Conservation (phyloP, 331 rosid genomes). For the Acacia concinna region DNA sequence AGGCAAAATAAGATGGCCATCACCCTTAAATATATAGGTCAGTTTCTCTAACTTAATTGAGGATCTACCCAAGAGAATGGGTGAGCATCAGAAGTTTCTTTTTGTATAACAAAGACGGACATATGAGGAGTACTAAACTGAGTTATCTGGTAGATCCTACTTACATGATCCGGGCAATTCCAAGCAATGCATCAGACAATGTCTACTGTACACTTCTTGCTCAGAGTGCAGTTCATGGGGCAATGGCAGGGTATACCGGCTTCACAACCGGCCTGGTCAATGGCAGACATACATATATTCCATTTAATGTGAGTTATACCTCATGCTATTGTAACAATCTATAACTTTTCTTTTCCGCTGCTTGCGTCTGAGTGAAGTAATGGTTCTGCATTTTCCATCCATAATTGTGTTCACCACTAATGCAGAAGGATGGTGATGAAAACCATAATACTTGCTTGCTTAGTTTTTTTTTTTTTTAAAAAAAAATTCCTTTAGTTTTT, state of each 20-base stretch:
- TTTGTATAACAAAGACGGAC: not conserved
- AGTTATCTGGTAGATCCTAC: slow-evolving; percentile 82
- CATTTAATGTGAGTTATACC: slow-evolving; percentile 66
- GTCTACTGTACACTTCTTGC: slow-evolving; percentile 97
- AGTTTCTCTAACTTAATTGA: slow-evolving; percentile 24
- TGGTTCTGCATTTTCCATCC: not conserved
- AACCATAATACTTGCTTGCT: slow-evolving; percentile 3
- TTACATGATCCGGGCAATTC: slow-evolving; percentile 94
- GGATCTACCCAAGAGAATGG: not conserved
- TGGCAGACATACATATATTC: slow-evolving; percentile 86
- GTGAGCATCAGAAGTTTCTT: not conserved
- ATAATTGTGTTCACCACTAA: slow-evolving; percentile 9
- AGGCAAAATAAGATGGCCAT: slow-evolving; percentile 49
- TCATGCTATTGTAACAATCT: not conserved
- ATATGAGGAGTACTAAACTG: slow-evolving; percentile 16
- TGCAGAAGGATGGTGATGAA: slow-evolving; percentile 13
- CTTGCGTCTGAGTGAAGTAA: slow-evolving; percentile 6
- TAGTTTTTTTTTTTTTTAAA: no score
- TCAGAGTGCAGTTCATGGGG: slow-evolving; percentile 95
- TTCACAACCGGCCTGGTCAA: slow-evolving; percentile 74
- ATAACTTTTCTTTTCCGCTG: not conserved
- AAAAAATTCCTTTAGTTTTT: slow-evolving; percentile 1
- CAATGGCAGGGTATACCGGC: slow-evolving; percentile 98
- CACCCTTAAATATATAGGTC: slow-evolving; percentile 93
- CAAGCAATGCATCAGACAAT: slow-evolving; percentile 88